A percentile compares a stretch with the other conserved stretches of the same genome.
Evolutionary conservation across 768 basidiomycete genomes (phyloP).

Genomic region (Mrakia blollopis): DNA sequence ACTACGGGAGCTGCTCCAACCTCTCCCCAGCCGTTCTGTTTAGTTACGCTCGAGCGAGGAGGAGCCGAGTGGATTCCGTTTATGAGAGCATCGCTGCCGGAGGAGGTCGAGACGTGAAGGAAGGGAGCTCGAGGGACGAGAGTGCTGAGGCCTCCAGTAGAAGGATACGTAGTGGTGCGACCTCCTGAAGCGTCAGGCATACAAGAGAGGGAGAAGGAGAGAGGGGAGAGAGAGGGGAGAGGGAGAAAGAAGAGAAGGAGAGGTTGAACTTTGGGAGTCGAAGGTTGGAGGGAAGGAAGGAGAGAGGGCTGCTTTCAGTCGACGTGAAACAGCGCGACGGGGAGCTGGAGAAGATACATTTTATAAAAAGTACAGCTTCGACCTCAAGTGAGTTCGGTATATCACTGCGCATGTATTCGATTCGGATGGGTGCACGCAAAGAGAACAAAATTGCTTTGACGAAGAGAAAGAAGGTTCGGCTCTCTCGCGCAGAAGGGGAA

Average conservation of each 20-base stretch:
- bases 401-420: too few relatives aligned
- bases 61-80: neutral
- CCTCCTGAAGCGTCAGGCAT: neutral
- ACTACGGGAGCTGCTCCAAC: neutral
- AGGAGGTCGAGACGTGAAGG: neutral
- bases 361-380: too few relatives aligned
- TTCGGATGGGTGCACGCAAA: too few relatives aligned
- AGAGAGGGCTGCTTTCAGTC: too few relatives aligned
- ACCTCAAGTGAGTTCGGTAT: too few relatives aligned
- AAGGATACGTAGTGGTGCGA: neutral
- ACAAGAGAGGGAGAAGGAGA: neutral
- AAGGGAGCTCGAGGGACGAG: neutral
- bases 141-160: neutral
- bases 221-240: neutral
- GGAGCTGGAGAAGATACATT: too few relatives aligned
- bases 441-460: too few relatives aligned
- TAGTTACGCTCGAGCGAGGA: neutral
- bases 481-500: too few relatives aligned
- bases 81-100: neutral
- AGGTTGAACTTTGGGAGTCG: neutral
- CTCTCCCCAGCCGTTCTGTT: conserved; percentile 14
- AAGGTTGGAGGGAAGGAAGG: neutral
- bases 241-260: neutral
- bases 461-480: too few relatives aligned
- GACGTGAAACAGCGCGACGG: too few relatives aligned